Evolutionary conservation across 768 basidiomycete species (phyloP), one percentile per base, ranked within the genome.

Genomic region (Trametes maxima): DNA sequence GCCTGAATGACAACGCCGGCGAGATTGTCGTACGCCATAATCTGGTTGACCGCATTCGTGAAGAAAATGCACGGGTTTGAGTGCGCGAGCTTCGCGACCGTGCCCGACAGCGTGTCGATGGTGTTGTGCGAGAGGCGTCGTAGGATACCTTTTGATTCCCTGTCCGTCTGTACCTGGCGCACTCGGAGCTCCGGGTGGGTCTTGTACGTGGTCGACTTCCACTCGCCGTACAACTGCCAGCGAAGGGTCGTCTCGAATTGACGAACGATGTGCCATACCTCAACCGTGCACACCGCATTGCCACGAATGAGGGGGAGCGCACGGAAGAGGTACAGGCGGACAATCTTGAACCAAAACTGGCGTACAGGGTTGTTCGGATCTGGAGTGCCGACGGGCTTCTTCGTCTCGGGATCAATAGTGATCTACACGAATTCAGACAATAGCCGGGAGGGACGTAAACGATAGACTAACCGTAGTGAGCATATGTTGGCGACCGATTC

Each of bases 1-100:
- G 90, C 90, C 67, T 94, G 94, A 24, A 98, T 90, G 44, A 98
- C 90, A 21, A 95, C 92, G 43, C 82, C 83, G 11, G 92, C 93
- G 54, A 97, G 76, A 74, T 98, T 99, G 70, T 96, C 92, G 69
- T 99, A 99, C 14, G 92, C 88, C 89, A 94, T 94, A 59, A 98
- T 90, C 74, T 98, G 97, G 65, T 89, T 88, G 48, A 99, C 87
- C 0, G 91, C 93, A 63, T 92, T 90, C 22, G 83, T 72, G 78
- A 98, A 98, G 67, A 98, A 85, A 51, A 95, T 88, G 67, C 87
- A 89, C 5, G 97, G 97, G 70, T 98, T 97, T 17, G 92, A 90
- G 73, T 98, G 95, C 14, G 93, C 93, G 55, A 96, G 77, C 75
- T 98, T 98, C 13, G 93, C 95, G 24, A 98, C 86, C 3, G 89